Base-by-base conservation (phyloP, 192 early-diverging fungal species). In the Chytriomyces hyalinus region DNA sequence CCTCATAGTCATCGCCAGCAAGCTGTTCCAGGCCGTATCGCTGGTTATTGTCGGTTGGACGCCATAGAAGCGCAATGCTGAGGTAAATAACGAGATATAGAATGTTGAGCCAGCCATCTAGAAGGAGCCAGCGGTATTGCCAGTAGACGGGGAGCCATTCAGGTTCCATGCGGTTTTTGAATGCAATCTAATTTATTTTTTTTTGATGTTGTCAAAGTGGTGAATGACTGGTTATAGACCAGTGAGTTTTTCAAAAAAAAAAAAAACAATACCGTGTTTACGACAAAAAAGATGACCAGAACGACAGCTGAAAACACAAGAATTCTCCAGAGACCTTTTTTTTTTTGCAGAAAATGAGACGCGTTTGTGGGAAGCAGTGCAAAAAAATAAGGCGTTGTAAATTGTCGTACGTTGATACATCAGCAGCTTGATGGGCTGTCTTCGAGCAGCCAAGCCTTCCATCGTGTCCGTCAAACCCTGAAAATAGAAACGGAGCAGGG, bases 81-180 rank as follows among this genome's bases (percentile, higher is more conserved):
- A 91, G 77, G 69, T 95, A 92, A 10, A 93, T 91, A 28, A 91
- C 78, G 65, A 96, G 89, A 69, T 97, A 98, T 48, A 95, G 84
- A n/a, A 94, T 78, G 83, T 97, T 96, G 36, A 97, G 68, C 93
- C 93, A 94, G 28, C 95, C 96, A 76, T 97, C 96, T 46, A 95
- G 84, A 78, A 97, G 87, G 81, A 97, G 88, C 96, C 96, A 99
- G 69, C 93, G 88, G 80, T 90, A 91, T 63, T 85, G 84, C 94
- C 95, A 99, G 61, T 94, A 90, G 13, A 74, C 82, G 0, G 93
- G 91, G 45, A 92, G 85, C 89, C 94, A 94, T 28, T 85, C 84
- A 0, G 79, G 77, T 11, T 86, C 84, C 47, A 87, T 82, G 73
- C 91, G 90, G 74, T 91, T 87, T 64, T 85, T 70, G 61, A 94